phyloP scores from a whole-genome alignment of 495 filamentous ascomycete species.

The Glarea lozoyensis region DNA sequence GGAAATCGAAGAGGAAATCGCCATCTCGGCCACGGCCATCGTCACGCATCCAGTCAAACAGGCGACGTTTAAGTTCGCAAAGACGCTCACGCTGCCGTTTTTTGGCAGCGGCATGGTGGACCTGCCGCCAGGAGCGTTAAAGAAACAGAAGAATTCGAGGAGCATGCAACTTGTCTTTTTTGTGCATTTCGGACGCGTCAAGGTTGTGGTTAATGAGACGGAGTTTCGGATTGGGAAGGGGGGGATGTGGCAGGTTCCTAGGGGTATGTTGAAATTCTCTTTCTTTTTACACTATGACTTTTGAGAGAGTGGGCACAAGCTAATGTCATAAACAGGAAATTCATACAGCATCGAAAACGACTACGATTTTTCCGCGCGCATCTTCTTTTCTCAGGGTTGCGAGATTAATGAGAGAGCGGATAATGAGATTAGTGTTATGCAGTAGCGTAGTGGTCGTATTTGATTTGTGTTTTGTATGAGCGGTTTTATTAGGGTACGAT shows the following conservation, averaged over 20 bases:
- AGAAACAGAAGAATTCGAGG: conserved; percentile 80
- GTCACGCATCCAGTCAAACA: conserved; percentile 65
- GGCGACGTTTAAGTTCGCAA: conserved; percentile 74
- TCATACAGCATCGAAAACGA: conserved; percentile 76
- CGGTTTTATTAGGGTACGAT: too few species aligned
- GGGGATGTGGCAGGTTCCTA: conserved; percentile 85
- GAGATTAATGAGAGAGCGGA: conserved; percentile 27
- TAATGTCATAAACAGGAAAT: conserved; percentile 48
- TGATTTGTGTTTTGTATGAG: too few species aligned
- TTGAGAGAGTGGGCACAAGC: too few species aligned
- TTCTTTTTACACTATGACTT: too few species aligned
- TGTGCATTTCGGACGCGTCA: conserved; percentile 67
- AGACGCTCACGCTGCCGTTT: conserved; percentile 73
- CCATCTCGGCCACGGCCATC: conserved; percentile 66
- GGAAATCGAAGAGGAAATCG: conserved; percentile 55
- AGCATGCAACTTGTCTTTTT: conserved; percentile 97
- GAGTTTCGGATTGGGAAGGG: conserved; percentile 76
- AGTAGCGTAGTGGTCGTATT: too few species aligned
- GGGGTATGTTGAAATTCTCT: conserved; percentile 58
- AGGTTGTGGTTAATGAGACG: conserved; percentile 71
- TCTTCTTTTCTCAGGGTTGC: conserved; percentile 83
- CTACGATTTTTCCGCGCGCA: conserved; percentile 51
- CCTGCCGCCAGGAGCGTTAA: conserved; percentile 68
- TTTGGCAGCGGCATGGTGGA: conserved; percentile 86
- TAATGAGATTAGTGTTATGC: too few species aligned